Base-by-base conservation (phyloP, 192 early-diverging fungal genomes). In the Mortierella claussenii region DNA sequence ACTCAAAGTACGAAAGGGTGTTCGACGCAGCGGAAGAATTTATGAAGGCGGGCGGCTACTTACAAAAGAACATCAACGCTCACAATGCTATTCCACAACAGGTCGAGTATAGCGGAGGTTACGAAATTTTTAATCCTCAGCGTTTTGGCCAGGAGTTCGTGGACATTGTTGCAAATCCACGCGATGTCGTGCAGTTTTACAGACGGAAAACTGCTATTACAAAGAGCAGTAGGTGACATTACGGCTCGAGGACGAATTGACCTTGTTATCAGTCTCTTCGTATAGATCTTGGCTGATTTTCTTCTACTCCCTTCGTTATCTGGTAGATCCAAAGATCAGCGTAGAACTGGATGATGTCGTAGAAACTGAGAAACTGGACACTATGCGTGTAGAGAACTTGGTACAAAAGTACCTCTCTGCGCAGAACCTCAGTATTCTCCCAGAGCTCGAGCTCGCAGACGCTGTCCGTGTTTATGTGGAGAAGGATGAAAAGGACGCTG, bases 21-120 rank as follows among this genome's bases (percentile, higher is more conserved):
- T 40, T 10, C 13, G 37, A 13, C 13, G 13, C 13, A 40, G 13
- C 8, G 37, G 37, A 40, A n/a, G n/a, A n/a, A n/a, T n/a, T n/a
- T n/a, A n/a, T n/a, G n/a, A n/a, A n/a, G n/a, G n/a, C n/a, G n/a
- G n/a, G n/a, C n/a, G n/a, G n/a, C n/a, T n/a, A n/a, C n/a, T n/a
- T n/a, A n/a, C n/a, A n/a, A n/a, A n/a, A n/a, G n/a, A n/a, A n/a
- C n/a, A n/a, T n/a, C n/a, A n/a, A n/a, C n/a, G n/a, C n/a, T n/a
- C n/a, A n/a, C n/a, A n/a, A n/a, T 40, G 37, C 37, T 40, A 40
- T 40, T 40, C 37, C 13, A 13, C 1, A 23, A 46, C 44, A 76
- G 73, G 95, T 97, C 30, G 94, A 97, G 44, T 97, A 97, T 61
- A 89, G 84, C 18, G 94, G 91, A 58, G 94, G 91, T 0, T 97